Evolutionary conservation across 139 green algal species (phyloP), one percentile per base, ranked within the genome.

Genomic region (Tetradesmus obliquus): DNA sequence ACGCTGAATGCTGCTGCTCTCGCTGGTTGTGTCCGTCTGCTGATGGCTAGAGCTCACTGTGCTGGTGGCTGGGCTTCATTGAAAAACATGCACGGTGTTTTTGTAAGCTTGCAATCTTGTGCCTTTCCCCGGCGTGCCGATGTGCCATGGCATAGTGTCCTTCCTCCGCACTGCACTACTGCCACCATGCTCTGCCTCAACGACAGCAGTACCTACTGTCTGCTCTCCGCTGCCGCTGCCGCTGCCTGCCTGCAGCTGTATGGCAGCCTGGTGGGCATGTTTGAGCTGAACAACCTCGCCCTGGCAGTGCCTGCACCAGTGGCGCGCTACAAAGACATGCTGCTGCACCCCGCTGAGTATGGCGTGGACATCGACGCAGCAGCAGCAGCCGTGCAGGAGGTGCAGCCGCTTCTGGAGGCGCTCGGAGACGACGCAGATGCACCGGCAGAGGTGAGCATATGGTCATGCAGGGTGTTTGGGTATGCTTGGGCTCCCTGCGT

Each of bases 231-330:
- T 57, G 66, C 66, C 3, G 15, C 86, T 82, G 66, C 83, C 32
- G 7, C 15, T 32, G 3, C 10, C 5, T 24, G 32, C 0, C 0
- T 93, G 69, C 91, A 98, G 69, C 94, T 99, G 57, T 99, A 97
- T 84, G 97, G 94, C 80, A 93, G 84, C 83, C 92, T 99, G 72
- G 93, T 99, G 9, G 98, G 98, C 87, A 98, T 99, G 97, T 99
- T 99, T 95, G 98, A 99, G 95, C 94, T 99, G 8, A 99, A 99
- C 95, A 99, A 99, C 95, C 93, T 99, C 20, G 95, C 82, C 1
- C 80, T 98, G 9, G 66, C 91, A 5, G 94, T 98, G 58, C 88
- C 94, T 55, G 94, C 95, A 0, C 96, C 96, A 12, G 88, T 98
- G 57, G 94, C 97, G 71, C 90, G 95, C 81, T 98, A 96, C 92